Conservation (phyloP, 2,329 filamentous ascomycete species). For the Reticulascus tulasneorum region DNA sequence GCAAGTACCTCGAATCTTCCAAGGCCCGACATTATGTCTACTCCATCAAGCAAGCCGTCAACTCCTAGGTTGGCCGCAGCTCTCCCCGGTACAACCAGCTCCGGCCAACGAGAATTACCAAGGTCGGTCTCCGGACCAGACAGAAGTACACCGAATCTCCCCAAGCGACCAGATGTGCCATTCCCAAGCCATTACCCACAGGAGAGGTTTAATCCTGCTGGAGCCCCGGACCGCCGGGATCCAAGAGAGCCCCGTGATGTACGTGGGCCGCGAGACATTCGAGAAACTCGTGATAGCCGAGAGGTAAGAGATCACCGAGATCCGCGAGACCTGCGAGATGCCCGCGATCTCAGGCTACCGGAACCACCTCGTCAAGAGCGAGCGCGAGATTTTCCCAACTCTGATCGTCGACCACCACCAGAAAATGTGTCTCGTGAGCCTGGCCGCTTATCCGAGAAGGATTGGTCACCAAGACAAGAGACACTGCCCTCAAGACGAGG, state of each 20-base stretch:
- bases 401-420: slow-evolving; percentile 38
- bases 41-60: slow-evolving; percentile 18
- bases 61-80: slow-evolving; percentile 20
- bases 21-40: too few species aligned
- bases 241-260: slow-evolving; percentile 25
- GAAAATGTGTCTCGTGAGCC: slow-evolving; percentile 32
- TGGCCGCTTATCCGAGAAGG: slow-evolving; percentile 33
- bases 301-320: slow-evolving; percentile 23
- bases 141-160: slow-evolving; percentile 31
- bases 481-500: slow-evolving; percentile 31
- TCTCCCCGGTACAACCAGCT: slow-evolving; percentile 7
- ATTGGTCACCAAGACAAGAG: slow-evolving; percentile 26
- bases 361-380: slow-evolving; percentile 38
- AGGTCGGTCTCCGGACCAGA: slow-evolving; percentile 25
- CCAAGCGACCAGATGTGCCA: slow-evolving; percentile 56
- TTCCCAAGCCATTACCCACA: slow-evolving; percentile 44
- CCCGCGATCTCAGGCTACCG: slow-evolving; percentile 30
- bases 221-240: slow-evolving; percentile 18
- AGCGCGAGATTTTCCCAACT: slow-evolving; percentile 33
- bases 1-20: slow-evolving; percentile 3
- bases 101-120: slow-evolving; percentile 23
- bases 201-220: slow-evolving; percentile 34
- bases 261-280: slow-evolving; percentile 26
- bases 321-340: slow-evolving; percentile 30
- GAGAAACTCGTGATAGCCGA: slow-evolving; percentile 14